A percentile compares a stretch with the other conserved stretches of the same genome.
Conservation (phyloP, 192 early-diverging fungal genomes). For the Linnemannia elongata region DNA sequence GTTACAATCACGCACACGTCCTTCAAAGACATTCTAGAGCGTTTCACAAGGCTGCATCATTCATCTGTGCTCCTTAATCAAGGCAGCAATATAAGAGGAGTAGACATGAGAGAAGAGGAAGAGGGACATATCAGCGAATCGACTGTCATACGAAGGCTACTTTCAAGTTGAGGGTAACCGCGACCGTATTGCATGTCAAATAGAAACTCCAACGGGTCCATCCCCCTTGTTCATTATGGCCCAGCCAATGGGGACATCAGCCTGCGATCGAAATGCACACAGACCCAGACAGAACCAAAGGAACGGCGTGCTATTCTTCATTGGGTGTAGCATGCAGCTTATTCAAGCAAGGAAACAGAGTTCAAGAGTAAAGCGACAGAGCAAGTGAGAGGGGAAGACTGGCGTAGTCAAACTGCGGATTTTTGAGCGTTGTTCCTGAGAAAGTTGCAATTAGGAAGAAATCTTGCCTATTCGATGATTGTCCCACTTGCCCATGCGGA, state of each 20-base stretch:
- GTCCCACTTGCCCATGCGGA: background rate
- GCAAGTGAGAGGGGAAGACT: background rate
- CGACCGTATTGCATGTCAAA: background rate
- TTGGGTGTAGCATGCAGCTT: no score
- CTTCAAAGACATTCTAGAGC: no score
- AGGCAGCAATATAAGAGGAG: no score
- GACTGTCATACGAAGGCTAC: no score
- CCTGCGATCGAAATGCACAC: background rate
- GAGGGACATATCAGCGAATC: no score
- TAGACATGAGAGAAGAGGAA: no score
- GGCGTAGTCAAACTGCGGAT: constrained; percentile 11
- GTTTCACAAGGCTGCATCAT: no score
- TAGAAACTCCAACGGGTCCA: constrained; percentile 1
- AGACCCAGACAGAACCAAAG: background rate
- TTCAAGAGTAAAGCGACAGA: background rate
- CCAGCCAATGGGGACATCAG: background rate
- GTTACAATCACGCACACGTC: no score
- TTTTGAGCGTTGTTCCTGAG: constrained; percentile 4
- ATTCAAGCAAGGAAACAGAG: background rate
- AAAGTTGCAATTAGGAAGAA: background rate
- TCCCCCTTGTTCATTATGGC: background rate
- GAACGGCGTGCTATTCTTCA: no score
- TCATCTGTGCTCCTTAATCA: no score
- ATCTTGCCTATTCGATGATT: background rate
- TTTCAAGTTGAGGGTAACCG: no score